Evolutionary conservation across 2,329 filamentous ascomycete genomes (phyloP).

Genomic region (Pleurostoma richardsiae): DNA sequence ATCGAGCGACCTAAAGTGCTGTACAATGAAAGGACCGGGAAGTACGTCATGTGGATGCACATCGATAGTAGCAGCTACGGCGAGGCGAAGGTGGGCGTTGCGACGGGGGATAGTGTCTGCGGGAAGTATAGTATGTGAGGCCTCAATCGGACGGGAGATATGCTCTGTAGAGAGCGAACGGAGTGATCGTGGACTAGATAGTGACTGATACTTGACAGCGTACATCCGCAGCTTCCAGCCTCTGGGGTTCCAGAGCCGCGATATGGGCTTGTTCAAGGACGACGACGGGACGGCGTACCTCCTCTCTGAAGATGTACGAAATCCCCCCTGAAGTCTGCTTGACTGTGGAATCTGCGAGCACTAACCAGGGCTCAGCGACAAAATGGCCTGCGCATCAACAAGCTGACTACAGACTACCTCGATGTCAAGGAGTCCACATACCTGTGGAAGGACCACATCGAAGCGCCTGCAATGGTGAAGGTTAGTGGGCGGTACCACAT

Average conservation of each 20-base stretch:
- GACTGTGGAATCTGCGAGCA: neutral
- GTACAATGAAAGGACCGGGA: neutral
- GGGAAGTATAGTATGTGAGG: neutral
- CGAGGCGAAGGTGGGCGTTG: conserved; percentile 16
- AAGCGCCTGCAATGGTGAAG: conserved; percentile 49
- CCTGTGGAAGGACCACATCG: conserved; percentile 31
- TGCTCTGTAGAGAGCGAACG: too few relatives aligned
- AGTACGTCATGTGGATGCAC: conserved; percentile 11
- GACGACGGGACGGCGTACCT: conserved; percentile 58
- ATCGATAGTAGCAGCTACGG: conserved; percentile 7
- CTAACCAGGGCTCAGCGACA: conserved; percentile 5
- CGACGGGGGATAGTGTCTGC: conserved; percentile 1
- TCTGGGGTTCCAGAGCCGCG: conserved; percentile 25
- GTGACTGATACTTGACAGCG: neutral
- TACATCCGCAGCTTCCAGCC: conserved; percentile 25
- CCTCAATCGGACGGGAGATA: too few relatives aligned
- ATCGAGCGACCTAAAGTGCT: neutral
- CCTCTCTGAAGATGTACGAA: conserved; percentile 54
- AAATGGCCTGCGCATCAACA: conserved; percentile 14
- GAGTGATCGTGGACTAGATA: too few relatives aligned
- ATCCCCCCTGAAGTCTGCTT: neutral
- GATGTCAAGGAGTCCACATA: conserved; percentile 8
- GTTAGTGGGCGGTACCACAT: conserved; percentile 46
- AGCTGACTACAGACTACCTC: conserved; percentile 15
- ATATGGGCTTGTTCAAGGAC: conserved; percentile 58